Base-by-base conservation (phyloP, 2,329 filamentous ascomycete genomes). In the Ophiostoma sp. region DNA sequence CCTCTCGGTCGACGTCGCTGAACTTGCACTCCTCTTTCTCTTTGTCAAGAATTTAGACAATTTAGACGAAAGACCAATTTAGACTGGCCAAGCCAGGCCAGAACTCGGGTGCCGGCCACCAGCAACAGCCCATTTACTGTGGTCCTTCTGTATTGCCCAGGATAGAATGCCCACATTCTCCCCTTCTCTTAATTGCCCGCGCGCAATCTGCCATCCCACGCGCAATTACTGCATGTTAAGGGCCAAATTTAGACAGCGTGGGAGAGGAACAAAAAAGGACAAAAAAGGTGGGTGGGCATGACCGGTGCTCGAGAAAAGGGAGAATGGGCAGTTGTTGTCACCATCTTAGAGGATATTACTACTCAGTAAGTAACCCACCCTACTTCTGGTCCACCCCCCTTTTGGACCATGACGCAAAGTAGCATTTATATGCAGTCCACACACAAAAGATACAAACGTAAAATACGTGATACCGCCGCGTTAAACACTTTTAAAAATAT, bases 31-130 rank as follows among this genome's bases (percentile, higher is more conserved):
- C 22, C 28, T 25, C 19, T 31, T 52, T 52, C n/a, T 52, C 48
- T 50, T 50, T 17, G 17, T 50, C 45, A 25, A 22, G 9, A 57
- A 28, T 25, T 48, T 48, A 45, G 39, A 45, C 8, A 15, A 45
- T 3, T 15, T 45, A 11, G 39, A 55, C n/a, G n/a, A 22, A 19
- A 55, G 50, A 57, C 52, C n/a, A n/a, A n/a, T n/a, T n/a, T n/a
- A n/a, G n/a, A n/a, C n/a, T n/a, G 52, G 57, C 22, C 12, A 25
- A 25, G n/a, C 59, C 59, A 63, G 59, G 59, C 59, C 59, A 63
- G 59, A 63, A 22, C n/a, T 39, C 59, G 19, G 59, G 19, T 42
- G 59, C 59, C 59, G 59, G 33, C 33, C 19, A 39, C 19, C 33
- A 42, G 33, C 33, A 42, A 64, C 59, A 42, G 33, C n/a, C 55